Conservation (phyloP, 2,329 filamentous ascomycete species). For the Colletotrichum tamarilloi region DNA sequence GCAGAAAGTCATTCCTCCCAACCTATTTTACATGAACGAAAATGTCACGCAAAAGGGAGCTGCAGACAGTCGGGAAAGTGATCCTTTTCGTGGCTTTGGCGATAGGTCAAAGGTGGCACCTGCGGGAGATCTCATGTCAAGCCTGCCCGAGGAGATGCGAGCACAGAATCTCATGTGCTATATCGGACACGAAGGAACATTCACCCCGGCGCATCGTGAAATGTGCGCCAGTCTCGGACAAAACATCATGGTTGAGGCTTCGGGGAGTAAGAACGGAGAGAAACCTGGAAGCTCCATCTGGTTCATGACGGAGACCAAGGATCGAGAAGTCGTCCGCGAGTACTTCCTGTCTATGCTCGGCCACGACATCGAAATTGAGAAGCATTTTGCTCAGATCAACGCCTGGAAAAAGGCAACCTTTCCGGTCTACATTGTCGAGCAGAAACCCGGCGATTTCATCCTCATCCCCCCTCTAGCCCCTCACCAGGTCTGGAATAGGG, state of each 20-base stretch:
- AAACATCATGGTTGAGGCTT: conserved; percentile 98
- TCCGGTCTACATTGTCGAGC: conserved; percentile 91
- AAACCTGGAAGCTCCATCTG: conserved; percentile 91
- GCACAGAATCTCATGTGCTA: conserved; percentile 99
- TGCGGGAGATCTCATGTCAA: conserved; percentile 95
- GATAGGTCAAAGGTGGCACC: conserved; percentile 69
- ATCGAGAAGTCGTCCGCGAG: conserved; percentile 88
- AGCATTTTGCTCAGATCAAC: conserved; percentile 94
- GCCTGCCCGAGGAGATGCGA: conserved; percentile 85
- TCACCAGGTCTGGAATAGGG: conserved; percentile 98
- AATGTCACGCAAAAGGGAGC: conserved; percentile 65
- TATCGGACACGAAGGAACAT: conserved; percentile 96
- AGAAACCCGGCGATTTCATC: conserved; percentile 91
- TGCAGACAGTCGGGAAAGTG: conserved; percentile 37
- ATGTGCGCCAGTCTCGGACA: conserved; percentile 98
- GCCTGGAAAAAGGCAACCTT: conserved; percentile 97
- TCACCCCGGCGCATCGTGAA: conserved; percentile 93
- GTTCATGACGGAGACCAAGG: conserved; percentile 99
- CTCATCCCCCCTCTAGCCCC: conserved; percentile 92
- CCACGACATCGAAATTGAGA: conserved; percentile 96
- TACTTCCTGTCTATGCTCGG: conserved; percentile 94
- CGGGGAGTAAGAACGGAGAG: conserved; percentile 77
- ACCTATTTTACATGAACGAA: conserved; percentile 91
- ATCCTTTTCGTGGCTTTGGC: conserved; percentile 57
- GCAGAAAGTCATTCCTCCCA: conserved; percentile 79